Conservation (phyloP, 352 stramenopile genomes). For the Globisporangium nunn region DNA sequence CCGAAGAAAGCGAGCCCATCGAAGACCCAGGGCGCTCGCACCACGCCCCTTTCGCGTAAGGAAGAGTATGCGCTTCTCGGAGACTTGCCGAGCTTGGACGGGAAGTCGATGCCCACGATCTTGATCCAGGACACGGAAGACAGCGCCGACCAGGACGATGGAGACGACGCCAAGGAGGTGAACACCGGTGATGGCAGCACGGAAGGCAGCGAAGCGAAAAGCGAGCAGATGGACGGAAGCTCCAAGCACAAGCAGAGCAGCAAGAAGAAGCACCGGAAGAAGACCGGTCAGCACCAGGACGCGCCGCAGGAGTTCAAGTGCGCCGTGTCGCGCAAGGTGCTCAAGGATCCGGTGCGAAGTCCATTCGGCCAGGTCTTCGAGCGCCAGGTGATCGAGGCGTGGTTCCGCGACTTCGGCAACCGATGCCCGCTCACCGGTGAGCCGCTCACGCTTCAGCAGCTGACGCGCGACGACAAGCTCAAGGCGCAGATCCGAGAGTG, state of each 20-base stretch:
- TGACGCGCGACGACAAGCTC: conserved; percentile 46
- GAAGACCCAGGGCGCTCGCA: conserved; percentile 16
- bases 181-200: conserved; percentile 22
- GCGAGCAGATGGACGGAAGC: neutral
- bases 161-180: conserved; percentile 20
- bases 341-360: conserved; percentile 62
- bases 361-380: conserved; percentile 78
- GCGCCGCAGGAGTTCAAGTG: conserved; percentile 61
- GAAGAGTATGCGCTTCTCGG: conserved; percentile 77
- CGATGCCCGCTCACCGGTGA: conserved; percentile 69
- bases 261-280: conserved; percentile 35
- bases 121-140: conserved; percentile 45
- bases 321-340: conserved; percentile 60
- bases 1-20: conserved; percentile 24
- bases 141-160: conserved; percentile 15
- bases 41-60: conserved; percentile 50
- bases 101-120: conserved; percentile 24
- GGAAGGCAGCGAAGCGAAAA: neutral
- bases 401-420: conserved; percentile 81
- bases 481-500: conserved; percentile 53
- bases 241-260: conserved; percentile 23
- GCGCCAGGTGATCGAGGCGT: conserved; percentile 65
- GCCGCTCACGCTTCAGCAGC: conserved; percentile 44
- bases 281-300: conserved; percentile 21
- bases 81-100: conserved; percentile 58